These are phyloP conservation scores for Brasenia schreberi DNA, from an alignment of 164 flowering plant genomes.

Conservation along the genomic window DNA sequence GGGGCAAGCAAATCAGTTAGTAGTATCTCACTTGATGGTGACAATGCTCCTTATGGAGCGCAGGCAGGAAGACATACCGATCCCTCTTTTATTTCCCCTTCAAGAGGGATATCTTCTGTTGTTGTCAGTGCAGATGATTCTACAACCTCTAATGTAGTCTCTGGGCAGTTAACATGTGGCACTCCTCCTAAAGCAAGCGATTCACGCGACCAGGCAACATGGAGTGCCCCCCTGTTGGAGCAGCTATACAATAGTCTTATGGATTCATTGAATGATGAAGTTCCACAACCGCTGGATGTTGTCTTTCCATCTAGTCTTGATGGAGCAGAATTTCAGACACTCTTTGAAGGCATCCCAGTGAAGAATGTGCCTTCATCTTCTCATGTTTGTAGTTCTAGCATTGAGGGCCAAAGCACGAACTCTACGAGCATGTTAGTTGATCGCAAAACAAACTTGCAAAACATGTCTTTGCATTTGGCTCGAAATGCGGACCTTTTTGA, in stretches of 20 bases:
- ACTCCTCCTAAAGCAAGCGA: constrained; percentile 9
- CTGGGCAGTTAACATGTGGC: not conserved
- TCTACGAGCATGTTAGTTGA: not conserved
- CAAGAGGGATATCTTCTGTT: constrained; percentile 5
- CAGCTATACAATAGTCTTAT: constrained; percentile 10
- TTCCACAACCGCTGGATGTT: constrained; percentile 16
- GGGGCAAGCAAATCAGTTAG: not conserved
- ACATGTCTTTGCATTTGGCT: constrained; percentile 9
- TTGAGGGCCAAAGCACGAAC: not conserved
- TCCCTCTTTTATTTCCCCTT: constrained; percentile 8
- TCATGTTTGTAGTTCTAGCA: not conserved
- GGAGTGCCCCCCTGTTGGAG: constrained; percentile 21
- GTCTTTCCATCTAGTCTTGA: constrained; percentile 12
- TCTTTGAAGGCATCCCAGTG: constrained; percentile 6
- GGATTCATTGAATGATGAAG: constrained; percentile 9
- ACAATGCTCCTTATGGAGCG: not conserved
- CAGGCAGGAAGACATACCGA: not conserved
- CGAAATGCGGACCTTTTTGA: constrained; percentile 22
- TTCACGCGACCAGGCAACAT: constrained; percentile 12
- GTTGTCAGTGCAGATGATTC: constrained; percentile 4
- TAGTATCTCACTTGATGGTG: not conserved
- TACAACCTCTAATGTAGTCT: constrained; percentile 4
- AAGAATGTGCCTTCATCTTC: not conserved
- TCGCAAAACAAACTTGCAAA: constrained; percentile 11
- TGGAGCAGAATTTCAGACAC: constrained; percentile 4